A percentile compares a stretch with the other conserved stretches of the same genome.
These are phyloP conservation scores for Metschnikowia hibisci DNA, from an alignment of 805 yeast species.

Conservation along the genomic window DNA sequence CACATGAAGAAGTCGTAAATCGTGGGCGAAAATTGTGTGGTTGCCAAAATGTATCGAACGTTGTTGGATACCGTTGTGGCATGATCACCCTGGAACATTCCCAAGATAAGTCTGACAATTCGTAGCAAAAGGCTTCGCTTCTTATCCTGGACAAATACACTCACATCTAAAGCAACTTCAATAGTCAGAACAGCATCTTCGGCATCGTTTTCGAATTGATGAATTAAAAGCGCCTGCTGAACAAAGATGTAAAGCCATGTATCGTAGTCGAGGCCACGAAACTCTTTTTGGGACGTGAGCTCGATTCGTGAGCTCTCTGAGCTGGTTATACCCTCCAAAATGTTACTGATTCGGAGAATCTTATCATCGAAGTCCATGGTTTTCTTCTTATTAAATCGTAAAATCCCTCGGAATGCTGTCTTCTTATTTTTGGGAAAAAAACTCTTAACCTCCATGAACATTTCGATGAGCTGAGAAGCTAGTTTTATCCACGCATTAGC, in stretches of 20 bases:
- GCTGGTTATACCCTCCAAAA: conserved; percentile 53
- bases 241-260: conserved; percentile 84
- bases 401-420: conserved; percentile 63
- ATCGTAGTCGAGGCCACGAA: conserved; percentile 72
- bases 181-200: conserved; percentile 50
- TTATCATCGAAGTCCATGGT: conserved; percentile 69
- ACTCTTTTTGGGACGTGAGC: conserved; percentile 52
- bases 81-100: conserved; percentile 45
- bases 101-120: conserved; percentile 65
- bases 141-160: conserved; percentile 69
- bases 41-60: conserved; percentile 59
- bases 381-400: conserved; percentile 56
- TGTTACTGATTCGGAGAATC: conserved; percentile 60
- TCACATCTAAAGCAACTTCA: conserved; percentile 71
- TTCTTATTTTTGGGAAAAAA: conserved; percentile 78
- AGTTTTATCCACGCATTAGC: conserved; percentile 76
- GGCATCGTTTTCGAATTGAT: conserved; percentile 61
- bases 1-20: conserved; percentile 63
- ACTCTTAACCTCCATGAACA: conserved; percentile 70
- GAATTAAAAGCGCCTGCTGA: conserved; percentile 67
- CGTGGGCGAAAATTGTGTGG: conserved; percentile 72
- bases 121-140: conserved; percentile 55
- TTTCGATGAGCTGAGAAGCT: conserved; percentile 78
- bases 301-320: conserved; percentile 29
- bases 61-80: conserved; percentile 48